These are phyloP conservation scores for Exserohilum turcica DNA, from an alignment of 2,329 filamentous ascomycete genomes.

Conservation along the genomic window DNA sequence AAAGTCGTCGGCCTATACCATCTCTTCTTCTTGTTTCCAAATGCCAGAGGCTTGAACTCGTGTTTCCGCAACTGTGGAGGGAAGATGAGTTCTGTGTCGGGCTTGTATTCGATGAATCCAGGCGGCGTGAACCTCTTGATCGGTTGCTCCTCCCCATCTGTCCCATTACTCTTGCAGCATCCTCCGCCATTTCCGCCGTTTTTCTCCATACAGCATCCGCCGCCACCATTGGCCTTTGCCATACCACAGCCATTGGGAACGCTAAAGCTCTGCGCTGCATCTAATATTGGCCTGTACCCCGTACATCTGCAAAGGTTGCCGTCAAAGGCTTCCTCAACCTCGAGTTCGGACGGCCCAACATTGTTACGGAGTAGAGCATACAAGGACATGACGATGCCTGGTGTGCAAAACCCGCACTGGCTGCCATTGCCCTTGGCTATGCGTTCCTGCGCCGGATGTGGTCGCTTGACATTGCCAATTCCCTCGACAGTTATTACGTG, in stretches of 20 bases:
- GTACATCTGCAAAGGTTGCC: conserved; percentile 96
- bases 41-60: conserved; percentile 77
- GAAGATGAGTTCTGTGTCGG: conserved; percentile 94
- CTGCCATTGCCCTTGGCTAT: conserved; percentile 91
- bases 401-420: conserved; percentile 95
- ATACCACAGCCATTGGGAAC: conserved; percentile 62
- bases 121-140: conserved; percentile 77
- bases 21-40: conserved; percentile 91
- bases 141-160: conserved; percentile 47
- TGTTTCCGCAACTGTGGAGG: conserved; percentile 84
- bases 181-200: conserved; percentile 50
- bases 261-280: conserved; percentile 90
- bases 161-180: conserved; percentile 48
- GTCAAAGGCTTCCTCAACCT: conserved; percentile 95
- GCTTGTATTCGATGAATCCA: conserved; percentile 91
- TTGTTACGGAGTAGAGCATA: conserved; percentile 92
- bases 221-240: conserved; percentile 62
- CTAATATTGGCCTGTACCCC: conserved; percentile 90
- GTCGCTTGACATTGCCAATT: conserved; percentile 83
- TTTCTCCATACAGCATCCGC: conserved; percentile 74
- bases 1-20: conserved; percentile 92
- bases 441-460: conserved; percentile 88
- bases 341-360: conserved; percentile 73
- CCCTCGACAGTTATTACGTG: conserved; percentile 98
- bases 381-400: conserved; percentile 95